These are phyloP conservation scores for Mentha longifolia DNA, from an alignment of 257 asterid species.

Conservation along the genomic window DNA sequence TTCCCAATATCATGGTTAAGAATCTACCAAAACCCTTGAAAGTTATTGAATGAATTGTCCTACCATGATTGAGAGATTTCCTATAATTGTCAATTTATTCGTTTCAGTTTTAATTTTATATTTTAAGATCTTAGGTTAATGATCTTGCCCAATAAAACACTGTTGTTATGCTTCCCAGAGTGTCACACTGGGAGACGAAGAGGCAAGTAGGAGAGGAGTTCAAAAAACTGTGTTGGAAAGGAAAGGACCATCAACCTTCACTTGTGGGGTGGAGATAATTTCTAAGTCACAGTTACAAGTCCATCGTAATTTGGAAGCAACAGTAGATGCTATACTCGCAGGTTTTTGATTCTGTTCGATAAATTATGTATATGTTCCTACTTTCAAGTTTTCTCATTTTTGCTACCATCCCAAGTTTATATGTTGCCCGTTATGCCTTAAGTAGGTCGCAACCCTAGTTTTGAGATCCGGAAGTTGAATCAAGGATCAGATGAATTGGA, in stretches of 20 bases:
- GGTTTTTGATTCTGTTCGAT: slow-evolving; percentile 48
- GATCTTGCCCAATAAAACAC: slow-evolving; percentile 24
- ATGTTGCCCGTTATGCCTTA: slow-evolving; percentile 34
- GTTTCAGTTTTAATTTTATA: slow-evolving; percentile 19
- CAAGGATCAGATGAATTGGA: slow-evolving; percentile 48
- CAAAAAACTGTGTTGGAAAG: slow-evolving; percentile 94
- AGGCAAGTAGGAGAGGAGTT: slow-evolving; percentile 95
- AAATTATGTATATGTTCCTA: slow-evolving; percentile 16
- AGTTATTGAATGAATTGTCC: slow-evolving; percentile 14
- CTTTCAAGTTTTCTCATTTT: slow-evolving; percentile 14
- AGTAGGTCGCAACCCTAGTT: slow-evolving; percentile 74
- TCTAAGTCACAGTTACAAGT: slow-evolving; percentile 76
- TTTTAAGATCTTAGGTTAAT: slow-evolving; percentile 7
- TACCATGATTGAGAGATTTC: slow-evolving; percentile 4
- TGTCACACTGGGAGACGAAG: slow-evolving; percentile 98
- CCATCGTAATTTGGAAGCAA: slow-evolving; percentile 81
- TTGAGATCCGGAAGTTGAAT: slow-evolving; percentile 73
- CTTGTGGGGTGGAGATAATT: slow-evolving; percentile 93
- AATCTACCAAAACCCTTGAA: slow-evolving; percentile 12
- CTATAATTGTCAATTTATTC: slow-evolving; percentile 12
- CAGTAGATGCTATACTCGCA: slow-evolving; percentile 88
- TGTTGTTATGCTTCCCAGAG: slow-evolving; percentile 60
- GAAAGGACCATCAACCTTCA: slow-evolving; percentile 93
- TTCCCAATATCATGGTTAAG: background rate
- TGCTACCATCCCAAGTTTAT: slow-evolving; percentile 16